A percentile compares a stretch with the other conserved stretches of the same genome.
phyloP scores from a whole-genome alignment of 148 eudicot species.

The Rhododendron ovatum region DNA sequence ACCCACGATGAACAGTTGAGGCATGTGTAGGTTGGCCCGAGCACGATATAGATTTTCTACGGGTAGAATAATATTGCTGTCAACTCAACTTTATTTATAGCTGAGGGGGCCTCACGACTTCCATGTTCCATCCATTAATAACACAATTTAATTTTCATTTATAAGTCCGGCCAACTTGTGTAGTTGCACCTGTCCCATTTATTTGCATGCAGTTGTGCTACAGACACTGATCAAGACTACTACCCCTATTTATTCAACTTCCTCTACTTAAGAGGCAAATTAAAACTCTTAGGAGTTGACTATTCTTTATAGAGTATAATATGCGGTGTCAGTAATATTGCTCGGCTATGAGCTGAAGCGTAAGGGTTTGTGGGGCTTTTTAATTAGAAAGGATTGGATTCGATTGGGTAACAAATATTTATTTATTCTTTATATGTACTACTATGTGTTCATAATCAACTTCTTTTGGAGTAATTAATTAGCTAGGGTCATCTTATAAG shows the following conservation, averaged over 20 bases:
- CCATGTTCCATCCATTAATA: not conserved
- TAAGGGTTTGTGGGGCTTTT: too few species aligned
- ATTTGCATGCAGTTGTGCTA: not conserved
- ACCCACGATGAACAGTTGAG: accelerated
- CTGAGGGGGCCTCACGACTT: not conserved
- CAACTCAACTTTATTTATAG: not conserved
- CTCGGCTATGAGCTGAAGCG: too few species aligned
- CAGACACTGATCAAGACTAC: not conserved
- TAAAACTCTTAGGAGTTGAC: not conserved
- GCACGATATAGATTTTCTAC: not conserved
- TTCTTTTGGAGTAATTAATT: not conserved
- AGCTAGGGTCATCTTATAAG: not conserved
- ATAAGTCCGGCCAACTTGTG: not conserved
- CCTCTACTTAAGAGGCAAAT: not conserved
- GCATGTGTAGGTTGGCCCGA: accelerated
- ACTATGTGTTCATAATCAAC: not conserved
- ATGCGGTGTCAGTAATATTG: too few species aligned
- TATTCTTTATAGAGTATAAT: not conserved
- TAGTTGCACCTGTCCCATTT: not conserved
- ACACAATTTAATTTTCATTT: not conserved
- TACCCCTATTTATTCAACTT: not conserved
- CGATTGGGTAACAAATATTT: too few species aligned
- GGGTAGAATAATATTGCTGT: too few species aligned
- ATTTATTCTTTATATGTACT: too few species aligned
- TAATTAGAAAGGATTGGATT: too few species aligned